A percentile compares a stretch with the other conserved stretches of the same genome.
These are phyloP conservation scores for Aspergillus quadricinctus DNA, from an alignment of 2,329 filamentous ascomycete genomes.

Conservation along the genomic window DNA sequence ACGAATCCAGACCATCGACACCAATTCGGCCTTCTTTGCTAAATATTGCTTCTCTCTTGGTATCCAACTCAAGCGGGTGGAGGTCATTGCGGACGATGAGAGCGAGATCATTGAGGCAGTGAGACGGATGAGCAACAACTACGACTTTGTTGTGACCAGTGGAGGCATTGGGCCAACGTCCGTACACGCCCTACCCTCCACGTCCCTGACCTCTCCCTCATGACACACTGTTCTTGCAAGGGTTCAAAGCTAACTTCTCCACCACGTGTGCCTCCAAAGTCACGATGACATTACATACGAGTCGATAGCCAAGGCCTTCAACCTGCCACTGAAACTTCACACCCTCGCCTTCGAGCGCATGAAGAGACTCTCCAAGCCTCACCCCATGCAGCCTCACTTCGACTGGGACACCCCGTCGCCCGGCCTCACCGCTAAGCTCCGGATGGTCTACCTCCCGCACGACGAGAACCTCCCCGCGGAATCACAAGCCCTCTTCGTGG, in stretches of 20 bases:
- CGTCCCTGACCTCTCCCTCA: neutral
- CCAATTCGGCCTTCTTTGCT: constrained; percentile 62
- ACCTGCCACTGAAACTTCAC: constrained; percentile 71
- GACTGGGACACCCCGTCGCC: constrained; percentile 81
- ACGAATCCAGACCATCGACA: constrained; percentile 56
- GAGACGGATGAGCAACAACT: constrained; percentile 77
- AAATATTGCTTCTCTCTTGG: constrained; percentile 63
- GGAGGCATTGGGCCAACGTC: constrained; percentile 95
- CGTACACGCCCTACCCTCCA: constrained; percentile 30
- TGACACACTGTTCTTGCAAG: neutral
- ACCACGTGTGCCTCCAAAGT: constrained; percentile 43
- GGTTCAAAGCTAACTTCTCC: constrained; percentile 4
- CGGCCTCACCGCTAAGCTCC: constrained; percentile 71
- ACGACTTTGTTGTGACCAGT: constrained; percentile 93
- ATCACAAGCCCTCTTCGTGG: constrained; percentile 73
- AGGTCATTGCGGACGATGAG: constrained; percentile 92
- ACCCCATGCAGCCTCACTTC: constrained; percentile 69
- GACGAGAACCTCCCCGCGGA: constrained; percentile 62
- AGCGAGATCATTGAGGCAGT: constrained; percentile 84
- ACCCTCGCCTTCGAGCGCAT: constrained; percentile 73
- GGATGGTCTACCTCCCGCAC: constrained; percentile 84
- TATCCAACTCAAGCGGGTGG: constrained; percentile 73
- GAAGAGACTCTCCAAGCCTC: constrained; percentile 72
- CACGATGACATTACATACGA: constrained; percentile 98
- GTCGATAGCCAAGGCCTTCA: constrained; percentile 87